A percentile compares a stretch with the other conserved stretches of the same genome.
Conservation (phyloP, 179 eudicot genomes). For the Silene coronaria region DNA sequence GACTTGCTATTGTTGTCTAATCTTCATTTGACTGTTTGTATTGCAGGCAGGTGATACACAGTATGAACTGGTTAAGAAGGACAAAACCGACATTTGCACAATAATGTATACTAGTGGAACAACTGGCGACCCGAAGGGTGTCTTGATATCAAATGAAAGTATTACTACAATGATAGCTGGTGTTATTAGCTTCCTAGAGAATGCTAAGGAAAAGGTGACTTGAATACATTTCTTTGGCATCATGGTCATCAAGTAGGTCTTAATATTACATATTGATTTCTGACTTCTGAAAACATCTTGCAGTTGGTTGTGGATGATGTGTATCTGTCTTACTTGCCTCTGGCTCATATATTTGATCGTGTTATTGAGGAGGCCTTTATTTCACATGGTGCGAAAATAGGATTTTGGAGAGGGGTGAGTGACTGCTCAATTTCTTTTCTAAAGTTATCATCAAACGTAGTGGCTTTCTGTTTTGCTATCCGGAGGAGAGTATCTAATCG, state of each 20-base stretch:
- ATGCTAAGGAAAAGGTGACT: constrained; percentile 56
- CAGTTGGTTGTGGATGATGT: constrained; percentile 62
- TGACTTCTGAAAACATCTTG: constrained; percentile 16
- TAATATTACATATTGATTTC: constrained; percentile 4
- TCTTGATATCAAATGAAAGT: constrained; percentile 69
- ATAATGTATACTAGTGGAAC: constrained; percentile 97
- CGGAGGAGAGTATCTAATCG: background rate
- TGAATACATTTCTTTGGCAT: background rate
- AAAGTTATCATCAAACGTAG: background rate
- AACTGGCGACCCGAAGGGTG: constrained; percentile 95
- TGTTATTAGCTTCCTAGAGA: constrained; percentile 49
- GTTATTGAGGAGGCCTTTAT: constrained; percentile 81
- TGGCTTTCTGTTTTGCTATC: background rate
- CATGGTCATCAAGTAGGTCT: constrained; percentile 3
- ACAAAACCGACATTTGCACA: constrained; percentile 71
- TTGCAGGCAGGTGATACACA: constrained; percentile 57
- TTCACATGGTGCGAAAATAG: constrained; percentile 66
- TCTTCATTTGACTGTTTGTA: background rate
- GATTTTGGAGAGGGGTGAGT: constrained; percentile 97
- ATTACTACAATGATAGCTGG: constrained; percentile 72
- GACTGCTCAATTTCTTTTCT: background rate
- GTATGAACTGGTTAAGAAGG: constrained; percentile 54
- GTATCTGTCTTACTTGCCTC: constrained; percentile 77
- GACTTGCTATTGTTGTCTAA: background rate
- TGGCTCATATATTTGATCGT: constrained; percentile 93